Base-by-base conservation (phyloP, 805 yeast species). In the Candida nitratophila region DNA sequence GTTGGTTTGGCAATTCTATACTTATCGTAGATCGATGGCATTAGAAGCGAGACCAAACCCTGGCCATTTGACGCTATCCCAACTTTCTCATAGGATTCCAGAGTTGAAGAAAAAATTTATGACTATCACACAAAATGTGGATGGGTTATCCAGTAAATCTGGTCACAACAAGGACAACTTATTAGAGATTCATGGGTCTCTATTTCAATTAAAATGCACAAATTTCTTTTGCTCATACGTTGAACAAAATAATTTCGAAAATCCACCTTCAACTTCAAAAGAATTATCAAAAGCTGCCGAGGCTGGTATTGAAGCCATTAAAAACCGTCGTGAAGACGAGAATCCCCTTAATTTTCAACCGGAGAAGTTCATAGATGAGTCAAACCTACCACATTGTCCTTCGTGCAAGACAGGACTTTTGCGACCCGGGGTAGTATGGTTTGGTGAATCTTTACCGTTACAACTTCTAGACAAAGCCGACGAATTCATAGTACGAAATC, bases 351-450 rank as follows among this genome's bases (percentile, higher is more conserved):
- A 70, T 35, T 68, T 73, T 40, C 53, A 63, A 2, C 79, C 82
- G 2, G 69, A 73, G 2, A 67, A 73, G n/a, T 57, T 65, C 15
- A 62, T 87, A 1, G 64, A 69, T 3, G 74, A 64, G 39, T 56
- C 61, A 1, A 78, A 77, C 2, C 68, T 87, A 11, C 96, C 96
- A 1, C 73, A 62, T 34, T 89, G 97, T 59, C 96, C 96, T 0
- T 65, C 64, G 11, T 89, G 97, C 57, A 57, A 67, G n/a, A 71
- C 69, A 4, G 83, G 81, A 0, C 57, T 84, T 12, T 63, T 89
- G 46, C 69, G 96, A 20, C 97, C 97, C 0, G 96, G 93, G 0
- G 95, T 89, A 3, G 90, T 88, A 6, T 89, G 96, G 96, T 87
- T 84, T 63, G 96, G 96, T n/a, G 97, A 89, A 61, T 73, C 88